Conservation (phyloP, 768 basidiomycete genomes). For the Leucosporidium creatinivorum region DNA sequence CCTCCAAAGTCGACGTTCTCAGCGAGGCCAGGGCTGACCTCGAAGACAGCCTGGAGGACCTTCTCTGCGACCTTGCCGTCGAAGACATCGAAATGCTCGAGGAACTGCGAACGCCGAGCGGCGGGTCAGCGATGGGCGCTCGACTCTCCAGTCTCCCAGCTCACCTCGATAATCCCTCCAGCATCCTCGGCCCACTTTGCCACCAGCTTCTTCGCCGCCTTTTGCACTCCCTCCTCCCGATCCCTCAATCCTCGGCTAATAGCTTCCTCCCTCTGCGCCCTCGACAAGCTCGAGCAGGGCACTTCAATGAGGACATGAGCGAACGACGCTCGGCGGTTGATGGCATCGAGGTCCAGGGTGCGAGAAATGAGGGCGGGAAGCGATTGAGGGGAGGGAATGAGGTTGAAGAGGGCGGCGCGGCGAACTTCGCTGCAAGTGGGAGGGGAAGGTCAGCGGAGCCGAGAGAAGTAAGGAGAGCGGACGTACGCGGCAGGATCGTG, state of each 20-base stretch:
- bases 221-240: conserved; percentile 64
- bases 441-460: background rate
- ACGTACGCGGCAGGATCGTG: conserved; percentile 72
- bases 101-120: conserved; percentile 1
- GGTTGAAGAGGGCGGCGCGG: conserved; percentile 63
- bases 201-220: conserved; percentile 65
- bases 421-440: conserved; percentile 66
- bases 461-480: background rate
- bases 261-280: conserved; percentile 67
- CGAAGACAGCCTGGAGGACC: conserved; percentile 66
- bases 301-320: conserved; percentile 55
- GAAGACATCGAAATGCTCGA: conserved; percentile 41
- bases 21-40: conserved; percentile 57
- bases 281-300: conserved; percentile 55
- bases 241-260: conserved; percentile 79
- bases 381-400: conserved; percentile 54
- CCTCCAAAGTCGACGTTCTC: conserved; percentile 62
- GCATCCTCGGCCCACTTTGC: conserved; percentile 59
- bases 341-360: conserved; percentile 68
- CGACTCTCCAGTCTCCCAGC: conserved; percentile 40
- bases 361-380: conserved; percentile 64
- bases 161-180: conserved; percentile 45
- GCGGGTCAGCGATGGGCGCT: conserved; percentile 13
- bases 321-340: conserved; percentile 68
- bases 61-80: conserved; percentile 56